phyloP scores from a whole-genome alignment of 2,329 filamentous ascomycete species.

The Venturia oleaginea region DNA sequence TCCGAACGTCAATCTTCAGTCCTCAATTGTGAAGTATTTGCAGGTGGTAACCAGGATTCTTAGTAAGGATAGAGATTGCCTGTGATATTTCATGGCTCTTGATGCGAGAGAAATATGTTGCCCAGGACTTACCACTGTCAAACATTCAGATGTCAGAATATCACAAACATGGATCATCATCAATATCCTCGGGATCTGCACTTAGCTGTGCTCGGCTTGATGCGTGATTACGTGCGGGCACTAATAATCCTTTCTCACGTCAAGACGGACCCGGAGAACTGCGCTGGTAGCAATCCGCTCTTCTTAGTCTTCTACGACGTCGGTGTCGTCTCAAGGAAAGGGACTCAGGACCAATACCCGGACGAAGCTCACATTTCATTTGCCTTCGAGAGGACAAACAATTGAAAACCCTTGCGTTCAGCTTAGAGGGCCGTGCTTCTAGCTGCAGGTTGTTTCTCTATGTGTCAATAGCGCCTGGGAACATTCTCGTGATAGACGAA shows the following conservation, averaged over 20 bases:
- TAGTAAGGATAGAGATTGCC: neutral
- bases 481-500: neutral
- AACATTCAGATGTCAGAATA: neutral
- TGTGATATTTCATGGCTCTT: neutral
- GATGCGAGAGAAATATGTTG: neutral
- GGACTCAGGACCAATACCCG: neutral
- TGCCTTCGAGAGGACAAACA: neutral
- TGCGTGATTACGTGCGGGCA: neutral
- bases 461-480: neutral
- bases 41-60: neutral
- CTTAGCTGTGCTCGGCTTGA: neutral
- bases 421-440: neutral
- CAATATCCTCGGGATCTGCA: neutral
- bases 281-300: neutral
- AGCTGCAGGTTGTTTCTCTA: neutral
- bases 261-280: neutral
- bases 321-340: neutral
- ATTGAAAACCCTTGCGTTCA: too few species aligned
- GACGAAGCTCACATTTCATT: neutral
- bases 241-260: neutral
- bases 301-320: neutral
- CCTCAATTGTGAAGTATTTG: neutral
- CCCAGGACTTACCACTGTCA: neutral
- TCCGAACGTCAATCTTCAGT: neutral
- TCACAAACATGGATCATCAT: neutral